phyloP scores from a whole-genome alignment of 2,329 filamentous ascomycete species.

The Fusarium beomiforme region DNA sequence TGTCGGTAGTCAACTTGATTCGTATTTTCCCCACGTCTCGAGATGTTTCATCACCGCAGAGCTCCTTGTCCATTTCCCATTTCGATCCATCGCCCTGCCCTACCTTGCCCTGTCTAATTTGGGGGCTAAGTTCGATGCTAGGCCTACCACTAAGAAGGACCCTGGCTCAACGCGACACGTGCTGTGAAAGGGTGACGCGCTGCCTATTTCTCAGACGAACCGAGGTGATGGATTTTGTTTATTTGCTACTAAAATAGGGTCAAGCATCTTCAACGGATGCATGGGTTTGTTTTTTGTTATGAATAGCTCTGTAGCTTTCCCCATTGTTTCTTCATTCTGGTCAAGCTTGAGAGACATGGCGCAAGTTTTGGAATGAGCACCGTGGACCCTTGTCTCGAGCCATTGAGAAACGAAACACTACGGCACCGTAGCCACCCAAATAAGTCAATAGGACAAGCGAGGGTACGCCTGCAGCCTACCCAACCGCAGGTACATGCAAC shows the following conservation, averaged over 20 bases:
- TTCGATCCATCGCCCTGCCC: constrained; percentile 13
- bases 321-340: constrained; percentile 3
- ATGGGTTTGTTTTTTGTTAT: background rate
- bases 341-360: constrained; percentile 9
- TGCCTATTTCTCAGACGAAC: constrained; percentile 19
- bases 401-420: constrained; percentile 38
- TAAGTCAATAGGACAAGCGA: constrained; percentile 27
- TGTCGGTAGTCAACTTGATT: constrained; percentile 35
- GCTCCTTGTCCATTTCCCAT: constrained; percentile 33
- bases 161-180: constrained; percentile 33
- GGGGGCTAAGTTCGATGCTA: constrained; percentile 5
- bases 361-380: constrained; percentile 27
- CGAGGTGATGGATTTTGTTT: background rate
- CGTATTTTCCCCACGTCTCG: constrained; percentile 44
- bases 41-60: constrained; percentile 41
- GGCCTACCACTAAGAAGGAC: constrained; percentile 12
- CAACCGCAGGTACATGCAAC: constrained; percentile 27
- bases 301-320: constrained; percentile 3
- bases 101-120: constrained; percentile 6
- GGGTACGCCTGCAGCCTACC: constrained; percentile 13
- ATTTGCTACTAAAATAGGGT: background rate
- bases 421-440: constrained; percentile 22
- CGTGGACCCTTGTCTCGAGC: constrained; percentile 20
- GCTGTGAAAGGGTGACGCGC: constrained; percentile 32
- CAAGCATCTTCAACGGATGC: background rate